A percentile compares a stretch with the other conserved stretches of the same genome.
These are phyloP conservation scores for Chenopodium quinoa DNA, from an alignment of 148 eudicot species.

Conservation along the genomic window DNA sequence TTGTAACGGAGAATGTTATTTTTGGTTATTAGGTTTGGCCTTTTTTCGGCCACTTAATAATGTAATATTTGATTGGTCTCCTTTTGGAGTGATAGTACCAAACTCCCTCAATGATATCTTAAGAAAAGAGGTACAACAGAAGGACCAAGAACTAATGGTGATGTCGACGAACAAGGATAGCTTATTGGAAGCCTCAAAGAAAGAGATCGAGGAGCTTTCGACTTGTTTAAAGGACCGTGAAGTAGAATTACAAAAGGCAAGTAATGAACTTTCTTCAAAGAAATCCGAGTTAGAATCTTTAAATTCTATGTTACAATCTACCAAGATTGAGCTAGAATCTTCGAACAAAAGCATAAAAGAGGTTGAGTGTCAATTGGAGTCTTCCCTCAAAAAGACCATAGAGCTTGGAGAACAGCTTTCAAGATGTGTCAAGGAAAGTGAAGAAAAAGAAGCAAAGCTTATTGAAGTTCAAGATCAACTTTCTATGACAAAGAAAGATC, in stretches of 20 bases:
- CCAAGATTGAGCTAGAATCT: slow-evolving; percentile 19
- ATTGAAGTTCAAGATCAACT: too few species aligned
- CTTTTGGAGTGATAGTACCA: slow-evolving; percentile 9
- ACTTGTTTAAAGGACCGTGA: not conserved
- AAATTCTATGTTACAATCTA: slow-evolving; percentile 15
- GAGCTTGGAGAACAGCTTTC: too few species aligned
- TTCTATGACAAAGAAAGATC: too few species aligned
- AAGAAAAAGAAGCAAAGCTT: too few species aligned
- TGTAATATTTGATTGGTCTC: slow-evolving; percentile 22
- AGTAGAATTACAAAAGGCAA: slow-evolving; percentile 3
- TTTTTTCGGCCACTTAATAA: not conserved
- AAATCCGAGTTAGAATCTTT: slow-evolving; percentile 6
- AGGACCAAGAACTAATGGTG: not conserved
- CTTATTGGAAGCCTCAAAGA: slow-evolving; percentile 2
- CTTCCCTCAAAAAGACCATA: too few species aligned
- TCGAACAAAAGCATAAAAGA: slow-evolving; percentile 10
- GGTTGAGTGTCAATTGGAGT: slow-evolving; percentile 13
- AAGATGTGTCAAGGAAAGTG: too few species aligned
- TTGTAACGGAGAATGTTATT: slow-evolving; percentile 18
- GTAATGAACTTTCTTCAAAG: not conserved
- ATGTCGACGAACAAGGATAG: not conserved
- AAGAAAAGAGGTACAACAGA: not conserved
- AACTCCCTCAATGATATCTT: not conserved
- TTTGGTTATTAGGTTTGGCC: not conserved
- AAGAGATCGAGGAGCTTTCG: not conserved